phyloP scores from a whole-genome alignment of 2,329 filamentous ascomycete genomes.

The Fusarium phyllophilum region DNA sequence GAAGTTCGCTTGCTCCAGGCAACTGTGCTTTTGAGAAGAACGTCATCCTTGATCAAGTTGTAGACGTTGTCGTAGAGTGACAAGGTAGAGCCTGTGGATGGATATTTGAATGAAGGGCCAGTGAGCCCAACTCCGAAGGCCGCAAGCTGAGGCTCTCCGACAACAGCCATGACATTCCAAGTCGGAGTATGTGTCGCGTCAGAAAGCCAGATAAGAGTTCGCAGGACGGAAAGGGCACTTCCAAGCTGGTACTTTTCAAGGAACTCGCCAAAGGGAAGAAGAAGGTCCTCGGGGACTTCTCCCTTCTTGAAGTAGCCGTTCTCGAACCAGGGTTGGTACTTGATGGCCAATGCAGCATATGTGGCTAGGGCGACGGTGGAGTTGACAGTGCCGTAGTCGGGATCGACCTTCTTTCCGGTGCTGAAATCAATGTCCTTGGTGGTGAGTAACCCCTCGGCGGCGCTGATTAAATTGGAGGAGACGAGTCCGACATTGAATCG shows the following conservation, averaged over 20 bases:
- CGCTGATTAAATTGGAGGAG: not conserved
- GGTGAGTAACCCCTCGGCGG: not conserved
- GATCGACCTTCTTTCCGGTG: constrained; percentile 12
- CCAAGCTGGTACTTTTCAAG: constrained; percentile 7
- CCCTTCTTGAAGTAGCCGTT: constrained; percentile 28
- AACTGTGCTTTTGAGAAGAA: constrained; percentile 23
- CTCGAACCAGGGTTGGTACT: constrained; percentile 29
- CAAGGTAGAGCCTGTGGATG: constrained; percentile 13
- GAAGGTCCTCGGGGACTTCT: constrained; percentile 6
- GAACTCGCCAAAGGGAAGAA: constrained; percentile 24
- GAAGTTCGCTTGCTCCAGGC: not conserved
- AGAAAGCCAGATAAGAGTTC: constrained; percentile 19
- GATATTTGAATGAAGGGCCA: constrained; percentile 20
- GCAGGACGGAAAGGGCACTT: constrained; percentile 1
- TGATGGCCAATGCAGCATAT: constrained; percentile 5
- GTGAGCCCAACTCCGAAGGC: constrained; percentile 6
- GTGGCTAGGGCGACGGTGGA: not conserved
- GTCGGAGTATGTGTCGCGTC: constrained; percentile 14
- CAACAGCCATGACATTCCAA: constrained; percentile 27
- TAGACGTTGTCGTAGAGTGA: constrained; percentile 19
- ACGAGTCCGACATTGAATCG: constrained; percentile 24
- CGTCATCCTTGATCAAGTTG: constrained; percentile 9
- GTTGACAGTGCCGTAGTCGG: constrained; percentile 14
- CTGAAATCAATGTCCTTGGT: constrained; percentile 20
- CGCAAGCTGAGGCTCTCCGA: constrained; percentile 16